These are phyloP conservation scores for Pachysolen tannophilus DNA, from an alignment of 805 yeast genomes.

Conservation along the genomic window DNA sequence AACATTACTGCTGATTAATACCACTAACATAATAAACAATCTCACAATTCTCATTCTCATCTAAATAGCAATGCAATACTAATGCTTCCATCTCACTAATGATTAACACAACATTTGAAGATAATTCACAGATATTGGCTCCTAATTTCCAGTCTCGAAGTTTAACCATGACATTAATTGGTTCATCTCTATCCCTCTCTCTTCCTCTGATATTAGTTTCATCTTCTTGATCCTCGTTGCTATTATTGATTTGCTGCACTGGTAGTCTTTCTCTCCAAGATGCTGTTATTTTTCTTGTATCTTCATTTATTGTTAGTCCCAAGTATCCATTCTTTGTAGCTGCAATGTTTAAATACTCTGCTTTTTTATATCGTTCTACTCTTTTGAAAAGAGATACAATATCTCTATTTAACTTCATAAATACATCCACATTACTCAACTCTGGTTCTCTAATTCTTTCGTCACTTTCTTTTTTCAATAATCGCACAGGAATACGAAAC, in stretches of 20 bases:
- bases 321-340: slow-evolving; percentile 43
- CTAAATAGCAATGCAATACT: slow-evolving; percentile 59
- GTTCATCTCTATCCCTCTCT: slow-evolving; percentile 21
- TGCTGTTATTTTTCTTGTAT: slow-evolving; percentile 43
- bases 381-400: slow-evolving; percentile 49
- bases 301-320: slow-evolving; percentile 46
- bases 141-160: slow-evolving; percentile 66
- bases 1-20: slow-evolving; percentile 6
- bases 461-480: slow-evolving; percentile 48
- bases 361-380: slow-evolving; percentile 54
- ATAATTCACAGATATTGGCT: slow-evolving; percentile 48
- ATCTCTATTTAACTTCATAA: slow-evolving; percentile 43
- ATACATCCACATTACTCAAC: slow-evolving; percentile 42
- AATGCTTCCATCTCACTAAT: slow-evolving; percentile 51
- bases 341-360: slow-evolving; percentile 40
- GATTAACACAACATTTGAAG: slow-evolving; percentile 53
- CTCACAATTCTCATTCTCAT: slow-evolving; percentile 57
- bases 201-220: no score
- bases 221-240: slow-evolving; percentile 5
- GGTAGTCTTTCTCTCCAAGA: slow-evolving; percentile 52
- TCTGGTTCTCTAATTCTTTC: slow-evolving; percentile 56
- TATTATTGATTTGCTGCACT: slow-evolving; percentile 27
- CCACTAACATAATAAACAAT: slow-evolving; percentile 54
- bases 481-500: slow-evolving; percentile 62
- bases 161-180: slow-evolving; percentile 41